phyloP scores from a whole-genome alignment of 2,329 filamentous ascomycete species.

The Diatrype stigma region DNA sequence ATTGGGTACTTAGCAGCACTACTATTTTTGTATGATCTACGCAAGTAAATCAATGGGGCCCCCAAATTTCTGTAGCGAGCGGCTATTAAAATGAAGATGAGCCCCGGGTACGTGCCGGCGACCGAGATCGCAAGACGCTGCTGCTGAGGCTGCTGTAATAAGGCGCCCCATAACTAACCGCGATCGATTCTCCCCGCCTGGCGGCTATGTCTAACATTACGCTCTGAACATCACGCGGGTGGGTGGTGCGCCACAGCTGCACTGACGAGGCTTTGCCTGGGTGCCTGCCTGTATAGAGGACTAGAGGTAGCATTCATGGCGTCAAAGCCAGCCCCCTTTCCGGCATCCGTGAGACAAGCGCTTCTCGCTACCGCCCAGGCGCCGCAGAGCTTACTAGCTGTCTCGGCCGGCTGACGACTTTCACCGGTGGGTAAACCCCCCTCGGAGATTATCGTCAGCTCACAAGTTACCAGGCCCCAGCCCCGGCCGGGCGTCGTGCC shows the following conservation, averaged over 20 bases:
- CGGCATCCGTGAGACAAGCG: background rate
- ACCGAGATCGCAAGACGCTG: background rate
- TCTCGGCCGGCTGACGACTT: too few relatives aligned
- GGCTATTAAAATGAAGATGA: background rate
- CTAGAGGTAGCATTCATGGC: background rate
- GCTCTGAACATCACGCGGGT: too few relatives aligned
- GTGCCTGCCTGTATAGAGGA: too few relatives aligned
- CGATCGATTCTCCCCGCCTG: background rate
- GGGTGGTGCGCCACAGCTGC: too few relatives aligned
- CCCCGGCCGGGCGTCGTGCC: too few relatives aligned
- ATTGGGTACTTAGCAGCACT: background rate
- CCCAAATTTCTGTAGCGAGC: background rate
- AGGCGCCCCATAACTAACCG: background rate
- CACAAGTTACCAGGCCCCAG: too few relatives aligned
- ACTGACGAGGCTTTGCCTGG: background rate
- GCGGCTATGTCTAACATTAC: background rate
- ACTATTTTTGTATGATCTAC: constrained; percentile 1
- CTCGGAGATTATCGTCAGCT: too few relatives aligned
- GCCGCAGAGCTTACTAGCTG: background rate
- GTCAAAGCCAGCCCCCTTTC: background rate
- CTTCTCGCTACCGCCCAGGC: background rate
- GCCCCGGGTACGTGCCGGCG: background rate
- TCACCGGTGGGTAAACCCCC: too few relatives aligned
- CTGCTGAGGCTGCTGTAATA: too few relatives aligned
- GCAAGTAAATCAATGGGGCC: background rate